These are phyloP conservation scores for Xylaria sp. DNA, from an alignment of 2,329 filamentous ascomycete species.

Conservation along the genomic window DNA sequence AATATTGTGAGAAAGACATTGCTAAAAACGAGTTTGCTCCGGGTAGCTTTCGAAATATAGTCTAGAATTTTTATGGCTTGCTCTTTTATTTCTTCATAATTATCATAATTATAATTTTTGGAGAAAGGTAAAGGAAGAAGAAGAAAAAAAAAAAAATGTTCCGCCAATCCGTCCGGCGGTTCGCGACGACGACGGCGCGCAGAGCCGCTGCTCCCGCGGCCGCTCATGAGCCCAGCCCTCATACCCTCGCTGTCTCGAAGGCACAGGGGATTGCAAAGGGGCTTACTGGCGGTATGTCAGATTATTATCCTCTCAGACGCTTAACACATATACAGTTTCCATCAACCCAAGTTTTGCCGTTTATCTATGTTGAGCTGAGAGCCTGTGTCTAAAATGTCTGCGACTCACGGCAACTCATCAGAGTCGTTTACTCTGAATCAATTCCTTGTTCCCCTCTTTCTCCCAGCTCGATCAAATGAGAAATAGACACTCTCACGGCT, in stretches of 20 bases:
- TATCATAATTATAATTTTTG: neutral
- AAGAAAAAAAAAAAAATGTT: constrained; percentile 67
- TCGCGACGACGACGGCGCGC: constrained; percentile 70
- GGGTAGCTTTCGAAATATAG: neutral
- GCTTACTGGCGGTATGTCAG: constrained; percentile 78
- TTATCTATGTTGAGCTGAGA: neutral
- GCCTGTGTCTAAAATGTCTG: neutral
- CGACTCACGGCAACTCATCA: neutral
- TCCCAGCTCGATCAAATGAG: neutral
- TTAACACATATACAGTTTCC: neutral
- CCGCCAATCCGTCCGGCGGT: constrained; percentile 73
- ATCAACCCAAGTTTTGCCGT: neutral
- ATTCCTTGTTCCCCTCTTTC: neutral
- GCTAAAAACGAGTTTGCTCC: neutral
- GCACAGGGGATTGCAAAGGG: constrained; percentile 83
- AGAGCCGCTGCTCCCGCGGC: constrained; percentile 51
- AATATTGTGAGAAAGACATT: neutral
- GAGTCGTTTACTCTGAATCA: neutral
- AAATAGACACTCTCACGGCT: neutral
- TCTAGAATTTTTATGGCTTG: no score
- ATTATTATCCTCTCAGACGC: neutral
- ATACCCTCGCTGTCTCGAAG: constrained; percentile 78
- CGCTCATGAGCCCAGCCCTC: constrained; percentile 58
- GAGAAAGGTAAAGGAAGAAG: neutral
- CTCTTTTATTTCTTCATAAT: neutral